Conservation (phyloP, 257 asterid genomes). For the Nicotiana noctiflora region DNA sequence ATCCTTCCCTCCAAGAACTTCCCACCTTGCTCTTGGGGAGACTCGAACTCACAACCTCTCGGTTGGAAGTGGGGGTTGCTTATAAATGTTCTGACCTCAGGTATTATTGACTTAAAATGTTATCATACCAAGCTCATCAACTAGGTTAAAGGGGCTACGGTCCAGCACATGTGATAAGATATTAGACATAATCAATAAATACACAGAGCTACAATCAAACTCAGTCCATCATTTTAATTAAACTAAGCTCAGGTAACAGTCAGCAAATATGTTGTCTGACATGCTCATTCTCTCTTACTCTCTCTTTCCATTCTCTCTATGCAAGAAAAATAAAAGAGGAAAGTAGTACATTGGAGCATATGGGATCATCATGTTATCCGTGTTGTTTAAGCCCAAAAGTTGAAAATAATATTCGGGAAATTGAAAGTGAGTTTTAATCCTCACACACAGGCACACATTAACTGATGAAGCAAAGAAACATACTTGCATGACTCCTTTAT, state of each 20-base stretch:
- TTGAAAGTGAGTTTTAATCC: not conserved
- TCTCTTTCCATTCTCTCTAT: not conserved
- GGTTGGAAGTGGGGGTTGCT: too few species aligned
- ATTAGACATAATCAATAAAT: not conserved
- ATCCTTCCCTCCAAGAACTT: too few species aligned
- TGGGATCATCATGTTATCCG: not conserved
- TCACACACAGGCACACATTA: not conserved
- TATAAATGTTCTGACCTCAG: too few species aligned
- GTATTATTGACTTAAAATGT: not conserved
- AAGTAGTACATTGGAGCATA: not conserved
- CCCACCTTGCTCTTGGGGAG: too few species aligned
- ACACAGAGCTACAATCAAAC: not conserved
- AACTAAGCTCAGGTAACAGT: not conserved
- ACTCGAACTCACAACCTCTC: too few species aligned
- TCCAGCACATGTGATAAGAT: not conserved
- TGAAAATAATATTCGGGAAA: not conserved
- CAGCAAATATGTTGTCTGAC: not conserved
- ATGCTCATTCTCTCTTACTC: not conserved
- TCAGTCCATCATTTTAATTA: not conserved
- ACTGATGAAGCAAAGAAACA: slow-evolving; percentile 8
- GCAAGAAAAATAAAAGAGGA: not conserved
- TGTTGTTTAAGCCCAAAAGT: not conserved
- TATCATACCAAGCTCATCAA: not conserved
- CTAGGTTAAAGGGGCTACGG: not conserved
- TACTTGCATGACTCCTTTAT: slow-evolving; percentile 92